A percentile compares a stretch with the other conserved stretches of the same genome.
Conservation (phyloP, 257 asterid species). For the Scutellaria barbata region DNA sequence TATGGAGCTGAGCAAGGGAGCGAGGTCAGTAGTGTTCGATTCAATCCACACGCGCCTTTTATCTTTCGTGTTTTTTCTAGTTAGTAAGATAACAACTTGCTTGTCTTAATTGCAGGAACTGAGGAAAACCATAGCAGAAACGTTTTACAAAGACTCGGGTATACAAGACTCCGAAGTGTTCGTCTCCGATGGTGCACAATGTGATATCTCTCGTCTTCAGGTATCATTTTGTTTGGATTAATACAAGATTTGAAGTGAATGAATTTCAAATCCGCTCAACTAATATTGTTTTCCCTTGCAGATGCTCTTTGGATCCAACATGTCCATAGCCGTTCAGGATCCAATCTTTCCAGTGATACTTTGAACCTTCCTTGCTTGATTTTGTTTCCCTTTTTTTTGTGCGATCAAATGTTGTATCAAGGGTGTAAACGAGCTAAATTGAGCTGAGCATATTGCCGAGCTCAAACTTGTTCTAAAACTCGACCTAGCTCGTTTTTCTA, state of each 20-base stretch:
- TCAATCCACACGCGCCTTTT: not conserved
- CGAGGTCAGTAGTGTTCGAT: conserved; percentile 46
- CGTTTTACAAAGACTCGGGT: conserved; percentile 53
- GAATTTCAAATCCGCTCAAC: too few species aligned
- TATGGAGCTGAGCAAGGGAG: conserved; percentile 89
- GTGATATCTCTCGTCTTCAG: conserved; percentile 89
- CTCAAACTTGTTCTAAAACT: too few species aligned
- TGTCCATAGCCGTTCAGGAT: conserved; percentile 81
- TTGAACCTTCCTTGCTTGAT: conserved; percentile 16
- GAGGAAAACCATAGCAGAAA: conserved; percentile 64
- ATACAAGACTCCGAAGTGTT: conserved; percentile 68
- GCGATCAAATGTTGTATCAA: not conserved
- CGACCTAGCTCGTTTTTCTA: too few species aligned
- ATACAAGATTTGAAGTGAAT: too few species aligned
- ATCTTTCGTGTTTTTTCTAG: not conserved
- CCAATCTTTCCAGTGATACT: conserved; percentile 78
- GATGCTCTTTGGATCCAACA: conserved; percentile 83
- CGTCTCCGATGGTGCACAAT: conserved; percentile 89
- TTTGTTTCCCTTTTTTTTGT: not conserved
- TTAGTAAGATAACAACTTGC: not conserved
- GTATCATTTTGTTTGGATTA: conserved; percentile 34
- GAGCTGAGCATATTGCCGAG: too few species aligned
- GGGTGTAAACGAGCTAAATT: too few species aligned
- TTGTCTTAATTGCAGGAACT: conserved; percentile 52
- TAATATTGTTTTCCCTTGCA: conserved; percentile 38